These are phyloP conservation scores for Ceratobasidium sp. DNA, from an alignment of 1,284 basidiomycete species.

Conservation along the genomic window DNA sequence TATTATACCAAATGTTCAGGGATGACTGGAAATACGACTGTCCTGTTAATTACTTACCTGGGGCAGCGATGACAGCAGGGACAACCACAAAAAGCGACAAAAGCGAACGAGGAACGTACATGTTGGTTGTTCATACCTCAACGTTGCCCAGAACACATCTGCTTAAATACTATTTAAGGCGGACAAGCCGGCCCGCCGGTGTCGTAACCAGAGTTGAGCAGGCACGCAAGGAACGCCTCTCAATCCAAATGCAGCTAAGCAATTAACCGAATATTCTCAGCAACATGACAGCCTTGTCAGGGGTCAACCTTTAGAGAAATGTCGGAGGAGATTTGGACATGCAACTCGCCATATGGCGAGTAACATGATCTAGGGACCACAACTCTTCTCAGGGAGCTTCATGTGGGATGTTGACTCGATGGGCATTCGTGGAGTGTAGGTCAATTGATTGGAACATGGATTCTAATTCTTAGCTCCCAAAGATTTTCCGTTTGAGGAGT, in stretches of 20 bases:
- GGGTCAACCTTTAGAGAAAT: not conserved
- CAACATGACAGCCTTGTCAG: not conserved
- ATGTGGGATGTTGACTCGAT: constrained; percentile 11
- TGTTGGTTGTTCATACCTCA: not conserved
- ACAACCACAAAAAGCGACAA: constrained; percentile 13
- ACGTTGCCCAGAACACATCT: not conserved
- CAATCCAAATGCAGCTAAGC: not conserved
- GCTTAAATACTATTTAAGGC: not conserved
- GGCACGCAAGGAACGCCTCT: constrained; percentile 12
- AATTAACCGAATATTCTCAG: too few relatives aligned
- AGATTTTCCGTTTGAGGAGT: constrained; percentile 12
- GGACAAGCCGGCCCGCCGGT: constrained; percentile 12
- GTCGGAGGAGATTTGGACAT: not conserved
- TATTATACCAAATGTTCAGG: not conserved
- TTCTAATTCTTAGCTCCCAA: constrained; percentile 4
- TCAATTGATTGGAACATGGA: too few relatives aligned
- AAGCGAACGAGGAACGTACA: constrained; percentile 4
- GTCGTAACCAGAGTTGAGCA: not conserved
- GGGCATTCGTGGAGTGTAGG: not conserved
- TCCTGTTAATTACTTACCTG: constrained; percentile 9
- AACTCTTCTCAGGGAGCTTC: constrained; percentile 20
- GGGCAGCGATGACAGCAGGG: constrained; percentile 29
- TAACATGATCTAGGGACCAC: constrained; percentile 1
- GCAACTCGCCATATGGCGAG: constrained; percentile 13
- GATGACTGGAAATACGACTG: not conserved